These are phyloP conservation scores for Moesziomyces aphidis DNA, from an alignment of 1,284 basidiomycete genomes.

Conservation along the genomic window DNA sequence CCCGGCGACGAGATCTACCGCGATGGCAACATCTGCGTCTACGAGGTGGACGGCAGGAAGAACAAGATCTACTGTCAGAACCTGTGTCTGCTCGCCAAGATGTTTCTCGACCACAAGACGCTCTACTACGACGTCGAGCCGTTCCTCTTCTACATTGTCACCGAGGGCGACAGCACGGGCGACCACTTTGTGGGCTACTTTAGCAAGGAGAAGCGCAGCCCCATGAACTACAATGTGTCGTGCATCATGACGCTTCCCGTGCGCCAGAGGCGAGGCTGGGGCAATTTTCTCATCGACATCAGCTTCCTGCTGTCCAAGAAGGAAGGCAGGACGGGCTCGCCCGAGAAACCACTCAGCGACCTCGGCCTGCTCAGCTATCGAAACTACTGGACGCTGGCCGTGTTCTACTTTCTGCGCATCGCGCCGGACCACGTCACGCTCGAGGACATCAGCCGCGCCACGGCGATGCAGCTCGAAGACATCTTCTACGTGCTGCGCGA, in stretches of 20 bases:
- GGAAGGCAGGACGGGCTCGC: constrained; percentile 94
- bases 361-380: constrained; percentile 91
- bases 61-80: constrained; percentile 99
- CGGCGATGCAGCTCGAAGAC: constrained; percentile 92
- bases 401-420: constrained; percentile 73
- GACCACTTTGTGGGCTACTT: constrained; percentile 98
- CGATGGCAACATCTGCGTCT: constrained; percentile 87
- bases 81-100: constrained; percentile 96
- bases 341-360: constrained; percentile 97
- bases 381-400: constrained; percentile 93
- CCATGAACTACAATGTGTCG: constrained; percentile 91
- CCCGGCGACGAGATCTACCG: constrained; percentile 99
- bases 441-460: constrained; percentile 84
- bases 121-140: constrained; percentile 99
- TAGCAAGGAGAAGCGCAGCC: constrained; percentile 96
- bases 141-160: constrained; percentile 98
- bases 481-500: constrained; percentile 82
- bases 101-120: constrained; percentile 99
- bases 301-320: constrained; percentile 92
- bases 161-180: constrained; percentile 87
- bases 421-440: constrained; percentile 38
- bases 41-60: constrained; percentile 97
- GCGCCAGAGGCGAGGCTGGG: constrained; percentile 88
- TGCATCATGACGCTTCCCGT: constrained; percentile 99
- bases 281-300: constrained; percentile 88